Evolutionary conservation across 2,329 filamentous ascomycete species (phyloP).

Genomic region (Xylariales sp.): DNA sequence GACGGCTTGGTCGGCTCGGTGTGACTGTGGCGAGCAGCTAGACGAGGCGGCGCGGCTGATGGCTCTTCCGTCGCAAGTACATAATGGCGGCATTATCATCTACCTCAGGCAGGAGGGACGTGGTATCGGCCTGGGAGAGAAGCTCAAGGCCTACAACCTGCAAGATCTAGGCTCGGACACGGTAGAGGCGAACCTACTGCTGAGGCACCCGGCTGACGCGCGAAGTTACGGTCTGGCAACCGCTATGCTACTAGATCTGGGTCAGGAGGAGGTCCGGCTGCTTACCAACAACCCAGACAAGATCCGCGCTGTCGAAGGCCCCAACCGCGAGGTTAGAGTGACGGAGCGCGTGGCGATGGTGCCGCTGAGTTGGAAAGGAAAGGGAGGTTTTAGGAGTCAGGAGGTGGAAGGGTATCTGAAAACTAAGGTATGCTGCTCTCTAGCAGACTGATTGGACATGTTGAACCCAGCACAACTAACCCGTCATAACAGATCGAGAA

Average conservation of each 20-base stretch:
- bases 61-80: slow-evolving; percentile 61
- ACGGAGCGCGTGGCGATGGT: slow-evolving; percentile 93
- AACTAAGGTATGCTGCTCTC: slow-evolving; percentile 68
- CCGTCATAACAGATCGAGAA: slow-evolving; percentile 63
- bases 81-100: slow-evolving; percentile 81
- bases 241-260: slow-evolving; percentile 85
- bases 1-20: slow-evolving; percentile 95
- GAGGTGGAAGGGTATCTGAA: slow-evolving; percentile 93
- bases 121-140: slow-evolving; percentile 90
- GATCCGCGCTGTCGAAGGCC: slow-evolving; percentile 88
- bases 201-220: slow-evolving; percentile 91
- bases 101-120: slow-evolving; percentile 95
- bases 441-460: not conserved
- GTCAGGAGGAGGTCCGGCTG: slow-evolving; percentile 71
- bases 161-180: slow-evolving; percentile 97
- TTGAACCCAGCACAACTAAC: slow-evolving; percentile 6
- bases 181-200: slow-evolving; percentile 87
- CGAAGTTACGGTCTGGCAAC: slow-evolving; percentile 95
- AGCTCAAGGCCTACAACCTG: slow-evolving; percentile 96
- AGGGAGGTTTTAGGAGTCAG: slow-evolving; percentile 75
- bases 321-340: slow-evolving; percentile 81
- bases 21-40: slow-evolving; percentile 95
- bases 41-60: slow-evolving; percentile 95
- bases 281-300: slow-evolving; percentile 98
- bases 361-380: slow-evolving; percentile 85